These are phyloP conservation scores for Puccinia triticina DNA, from an alignment of 1,284 basidiomycete species.

Conservation along the genomic window DNA sequence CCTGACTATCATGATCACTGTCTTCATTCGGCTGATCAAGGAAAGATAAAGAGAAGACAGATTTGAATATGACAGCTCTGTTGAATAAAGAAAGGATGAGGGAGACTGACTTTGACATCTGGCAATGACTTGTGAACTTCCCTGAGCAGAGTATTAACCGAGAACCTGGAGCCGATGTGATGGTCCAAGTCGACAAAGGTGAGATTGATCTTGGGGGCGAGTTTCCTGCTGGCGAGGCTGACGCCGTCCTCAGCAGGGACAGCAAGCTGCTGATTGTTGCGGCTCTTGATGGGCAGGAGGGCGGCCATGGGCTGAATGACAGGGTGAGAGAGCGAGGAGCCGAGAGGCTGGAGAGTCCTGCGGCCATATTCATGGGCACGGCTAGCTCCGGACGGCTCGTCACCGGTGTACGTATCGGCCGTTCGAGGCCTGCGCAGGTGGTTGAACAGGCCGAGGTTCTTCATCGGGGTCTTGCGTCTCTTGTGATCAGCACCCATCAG, in stretches of 20 bases:
- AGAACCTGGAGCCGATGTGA: constrained; percentile 51
- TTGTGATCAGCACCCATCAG: background rate
- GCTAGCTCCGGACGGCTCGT: background rate
- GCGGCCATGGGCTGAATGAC: background rate
- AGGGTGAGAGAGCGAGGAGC: background rate
- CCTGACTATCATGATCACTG: too few species aligned
- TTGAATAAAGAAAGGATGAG: background rate
- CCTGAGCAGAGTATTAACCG: constrained; percentile 47
- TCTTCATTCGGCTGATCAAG: background rate
- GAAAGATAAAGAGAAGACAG: background rate
- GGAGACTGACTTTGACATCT: constrained; percentile 27
- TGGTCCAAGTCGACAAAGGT: constrained; percentile 51
- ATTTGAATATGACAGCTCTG: background rate
- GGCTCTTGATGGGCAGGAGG: background rate
- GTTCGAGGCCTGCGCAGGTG: background rate
- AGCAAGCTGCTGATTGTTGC: background rate
- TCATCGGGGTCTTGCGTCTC: constrained; percentile 14
- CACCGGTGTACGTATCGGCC: background rate
- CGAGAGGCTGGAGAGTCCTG: background rate
- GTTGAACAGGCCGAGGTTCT: constrained; percentile 23
- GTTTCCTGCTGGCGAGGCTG: constrained; percentile 27
- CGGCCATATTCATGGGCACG: background rate
- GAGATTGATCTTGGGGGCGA: constrained; percentile 46
- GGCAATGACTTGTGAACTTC: constrained; percentile 50
- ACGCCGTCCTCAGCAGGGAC: background rate